phyloP scores from a whole-genome alignment of 768 basidiomycete species.

The Mycena venus region DNA sequence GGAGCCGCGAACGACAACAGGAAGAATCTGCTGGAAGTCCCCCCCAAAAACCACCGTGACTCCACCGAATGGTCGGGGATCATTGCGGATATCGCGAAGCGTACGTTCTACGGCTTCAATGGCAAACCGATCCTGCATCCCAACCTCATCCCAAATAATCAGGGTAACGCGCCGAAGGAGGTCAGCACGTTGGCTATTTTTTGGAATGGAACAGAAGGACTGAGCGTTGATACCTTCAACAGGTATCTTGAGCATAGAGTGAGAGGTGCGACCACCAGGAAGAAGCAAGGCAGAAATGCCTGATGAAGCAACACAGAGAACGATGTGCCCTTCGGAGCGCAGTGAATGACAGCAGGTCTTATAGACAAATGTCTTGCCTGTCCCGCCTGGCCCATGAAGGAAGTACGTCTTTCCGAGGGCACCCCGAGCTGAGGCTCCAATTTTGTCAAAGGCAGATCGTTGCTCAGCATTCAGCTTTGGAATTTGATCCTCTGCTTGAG shows the following conservation, averaged over 20 bases:
- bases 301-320: too few species aligned
- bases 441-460: slow-evolving; percentile 41
- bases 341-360: slow-evolving; percentile 47
- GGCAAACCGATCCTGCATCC: slow-evolving; percentile 47
- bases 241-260: slow-evolving; percentile 64
- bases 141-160: slow-evolving; percentile 55
- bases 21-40: too few species aligned
- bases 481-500: slow-evolving; percentile 14
- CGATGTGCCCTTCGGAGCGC: slow-evolving; percentile 44
- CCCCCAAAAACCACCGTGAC: slow-evolving; percentile 53
- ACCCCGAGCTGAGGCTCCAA: slow-evolving; percentile 41
- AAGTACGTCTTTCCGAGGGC: slow-evolving; percentile 48
- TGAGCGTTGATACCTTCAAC: slow-evolving; percentile 35
- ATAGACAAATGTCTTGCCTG: slow-evolving; percentile 62
- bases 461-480: slow-evolving; percentile 48
- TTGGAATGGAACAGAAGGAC: slow-evolving; percentile 44
- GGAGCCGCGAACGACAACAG: slow-evolving; percentile 50
- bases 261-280: slow-evolving; percentile 59
- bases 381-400: slow-evolving; percentile 58
- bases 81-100: slow-evolving; percentile 41
- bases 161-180: slow-evolving; percentile 43
- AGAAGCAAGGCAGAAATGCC: slow-evolving; percentile 62
- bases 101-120: slow-evolving; percentile 51
- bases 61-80: slow-evolving; percentile 48
- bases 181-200: slow-evolving; percentile 39